Evolutionary conservation across 2,329 filamentous ascomycete species (phyloP), one percentile per base, ranked within the genome.

Genomic region (Aspergillus sp.): DNA sequence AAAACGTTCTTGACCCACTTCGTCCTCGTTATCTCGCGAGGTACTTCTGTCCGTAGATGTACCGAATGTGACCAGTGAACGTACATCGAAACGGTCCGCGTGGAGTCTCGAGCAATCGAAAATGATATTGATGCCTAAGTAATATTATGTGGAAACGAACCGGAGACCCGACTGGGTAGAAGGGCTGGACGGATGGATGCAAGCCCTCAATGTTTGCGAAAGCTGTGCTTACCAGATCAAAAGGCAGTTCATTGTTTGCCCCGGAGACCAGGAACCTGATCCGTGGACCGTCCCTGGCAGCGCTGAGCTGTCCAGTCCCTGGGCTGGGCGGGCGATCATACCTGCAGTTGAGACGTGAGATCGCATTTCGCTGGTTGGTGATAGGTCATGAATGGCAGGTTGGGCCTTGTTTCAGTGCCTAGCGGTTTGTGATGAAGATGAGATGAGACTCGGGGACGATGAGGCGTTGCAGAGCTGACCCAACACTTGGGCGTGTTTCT

Each of bases 271-370:
- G 45, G 45, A 48, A 48, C 25, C 45, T 33, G 45, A 33, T 14
- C 45, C 27, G 12, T 33, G 45, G 17, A 11, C 45, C 27, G 19
- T 43, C 33, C 39, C 37, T 25, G 39, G 40, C 39, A 45, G 40
- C 27, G 50, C 33, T 52, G 50, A 44, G 50, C 27, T 46, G 43
- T 46, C 51, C 25, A 15, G 52, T 47, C 27, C 52, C 51, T 53
- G 27, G 31, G 7, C 50, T 44, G 25, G 39, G 15, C 50, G 19
- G 48, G 35, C 48, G 35, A 40, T 41, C 48, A 51, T 51, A 41
- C 23, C 15, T 40, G 33, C 35, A 51, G 14, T 41, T 51, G 12
- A 11, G 48, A 17, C 12, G 12, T 27, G 21, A 37, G 48, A 17
- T 51, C 15, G 25, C 17, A 27, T 52, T 17, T 25, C 11, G 33